Evolutionary conservation across 139 green algal species (phyloP), one percentile per base, ranked within the genome.

Genomic region (Coccomyxa sp.): DNA sequence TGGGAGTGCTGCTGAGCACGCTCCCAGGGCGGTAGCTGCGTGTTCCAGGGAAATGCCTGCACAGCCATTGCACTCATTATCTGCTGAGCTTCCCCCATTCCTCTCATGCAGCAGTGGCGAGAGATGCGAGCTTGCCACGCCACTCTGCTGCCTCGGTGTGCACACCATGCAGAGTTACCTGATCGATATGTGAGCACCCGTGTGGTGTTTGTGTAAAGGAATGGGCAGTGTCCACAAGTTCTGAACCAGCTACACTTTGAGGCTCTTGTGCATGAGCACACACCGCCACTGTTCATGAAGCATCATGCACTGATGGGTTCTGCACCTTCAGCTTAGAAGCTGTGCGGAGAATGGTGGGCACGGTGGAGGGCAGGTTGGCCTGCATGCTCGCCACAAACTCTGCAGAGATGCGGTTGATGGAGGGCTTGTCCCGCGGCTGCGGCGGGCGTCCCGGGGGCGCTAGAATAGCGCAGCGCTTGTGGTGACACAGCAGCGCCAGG

Each of bases 331-430:
- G 81, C 24, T 88, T 85, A 7, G 74, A 64, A 29, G 87, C 85
- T 54, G 88, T 92, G 18, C 82, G 64, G 31, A 91, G 38, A 36
- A 94, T 81, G 0, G 85, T 89, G 78, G 83, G 90, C 34, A 92
- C 73, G 10, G 82, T 88, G 37, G 84, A 88, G 4, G 89, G 86
- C 74, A 94, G 64, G 36, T 70, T 86, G 36, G 77, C 77, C 82
- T 91, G 83, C 75, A 89, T 55, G 0, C 74, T 27, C 0, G 76
- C 82, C 8, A 93, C 79, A 73, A 94, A 94, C 1, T 44, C 41
- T 22, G 78, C 79, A 18, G 89, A 79, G 24, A 94, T 81, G 0
- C 31, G 35, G 81, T 94, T 92, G 44, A 94, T 72, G 41, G 84
- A 88, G 33, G 80, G 35, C 16, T 76, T 70, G 33, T 69, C 31